phyloP scores from a whole-genome alignment of 2,329 filamentous ascomycete species.

The Aspergillus thermomutatus region DNA sequence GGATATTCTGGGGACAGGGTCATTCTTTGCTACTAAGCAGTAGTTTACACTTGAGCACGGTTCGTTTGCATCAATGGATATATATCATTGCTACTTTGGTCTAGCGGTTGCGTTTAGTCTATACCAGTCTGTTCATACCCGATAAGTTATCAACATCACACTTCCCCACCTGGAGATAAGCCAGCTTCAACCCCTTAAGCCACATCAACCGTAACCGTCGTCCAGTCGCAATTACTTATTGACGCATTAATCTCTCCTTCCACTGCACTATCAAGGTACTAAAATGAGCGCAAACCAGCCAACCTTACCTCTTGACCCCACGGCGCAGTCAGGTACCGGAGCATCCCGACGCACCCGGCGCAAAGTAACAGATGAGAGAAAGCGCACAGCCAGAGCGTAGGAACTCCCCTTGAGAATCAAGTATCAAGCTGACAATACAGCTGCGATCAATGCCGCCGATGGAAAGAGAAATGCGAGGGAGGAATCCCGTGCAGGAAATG shows the following conservation, averaged over 20 bases:
- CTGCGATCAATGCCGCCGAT: conserved; percentile 14
- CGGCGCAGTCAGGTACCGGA: neutral
- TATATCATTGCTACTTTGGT: too few species aligned
- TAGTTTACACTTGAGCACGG: too few species aligned
- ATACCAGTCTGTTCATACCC: neutral
- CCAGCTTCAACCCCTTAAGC: too few species aligned
- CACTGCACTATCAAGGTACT: neutral
- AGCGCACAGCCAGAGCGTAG: conserved; percentile 6
- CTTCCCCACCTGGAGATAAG: neutral
- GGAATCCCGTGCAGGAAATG: conserved; percentile 16
- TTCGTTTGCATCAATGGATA: neutral
- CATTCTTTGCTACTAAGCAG: neutral
- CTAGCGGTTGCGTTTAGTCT: neutral
- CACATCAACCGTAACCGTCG: too few species aligned
- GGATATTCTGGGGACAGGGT: conserved; percentile 2
- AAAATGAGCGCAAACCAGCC: neutral
- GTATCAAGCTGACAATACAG: neutral
- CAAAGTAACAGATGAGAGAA: neutral
- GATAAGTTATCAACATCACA: neutral
- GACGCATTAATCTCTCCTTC: too few species aligned
- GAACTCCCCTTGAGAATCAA: neutral
- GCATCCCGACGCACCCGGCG: neutral
- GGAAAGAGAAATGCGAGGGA: conserved; percentile 20
- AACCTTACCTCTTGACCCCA: neutral
- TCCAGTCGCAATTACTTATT: too few species aligned